Base-by-base conservation (phyloP, 495 filamentous ascomycete species). In the Neurospora sp. region DNA sequence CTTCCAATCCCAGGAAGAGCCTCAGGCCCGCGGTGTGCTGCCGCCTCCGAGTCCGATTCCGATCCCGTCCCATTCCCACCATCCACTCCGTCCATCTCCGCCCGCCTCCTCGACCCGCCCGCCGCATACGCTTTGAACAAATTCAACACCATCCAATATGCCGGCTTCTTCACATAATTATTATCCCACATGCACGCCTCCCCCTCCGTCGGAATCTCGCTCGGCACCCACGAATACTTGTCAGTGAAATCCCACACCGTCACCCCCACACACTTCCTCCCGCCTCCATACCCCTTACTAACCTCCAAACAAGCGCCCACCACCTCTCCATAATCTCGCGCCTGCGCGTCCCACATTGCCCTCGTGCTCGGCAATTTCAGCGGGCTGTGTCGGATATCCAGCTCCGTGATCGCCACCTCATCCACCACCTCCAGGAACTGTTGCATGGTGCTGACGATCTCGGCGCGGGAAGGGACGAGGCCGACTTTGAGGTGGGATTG, bases 231-330 rank as follows among this genome's bases (percentile, higher is more conserved):
- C 9, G 83, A 85, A 75, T 88, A 86, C 70, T 86, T 83, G 61
- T 90, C 88, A 6, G 85, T 86, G 78, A 84, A 89, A 73, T 89
- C 87, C 88, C 88, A 89, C 61, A 88, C 82, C 5, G 86, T 89
- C 35, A 90, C 78, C 3, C 87, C 89, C 22, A 89, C 82, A 71
- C 89, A 91, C 2, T 81, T 77, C 5, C 78, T 61, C 3, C 83
- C 53, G 5, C 47, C 20, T 5, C n/a, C 47, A 35, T 65, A 65
- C 6, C 53, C 53, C 27, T 37, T 65, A 4, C 35, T 65, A 1
- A 65, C 53, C 1, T 85, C 81, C 16, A 87, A 71, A 73, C 89
- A 91, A 0, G 87, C 86, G 9, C 78, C 80, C 9, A 86, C 84
- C 39, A 87, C 81, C 41, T 78, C 82, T 31, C 78, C 69, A 72